phyloP scores from a whole-genome alignment of 352 stramenopile genomes.

The Phytophthora chlamydospora region DNA sequence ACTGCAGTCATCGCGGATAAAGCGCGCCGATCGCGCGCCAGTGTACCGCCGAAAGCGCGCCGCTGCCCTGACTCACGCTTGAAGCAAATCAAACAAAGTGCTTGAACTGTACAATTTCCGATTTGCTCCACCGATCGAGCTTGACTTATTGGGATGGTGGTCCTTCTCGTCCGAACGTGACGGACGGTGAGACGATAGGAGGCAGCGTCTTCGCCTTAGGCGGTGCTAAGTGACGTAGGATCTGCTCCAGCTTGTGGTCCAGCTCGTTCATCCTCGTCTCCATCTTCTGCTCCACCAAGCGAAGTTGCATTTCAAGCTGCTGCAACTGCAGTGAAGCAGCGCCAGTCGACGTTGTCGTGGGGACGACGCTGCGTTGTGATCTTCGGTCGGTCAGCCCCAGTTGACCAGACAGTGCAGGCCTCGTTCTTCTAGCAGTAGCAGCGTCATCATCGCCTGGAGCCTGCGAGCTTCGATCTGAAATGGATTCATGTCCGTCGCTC shows the following conservation, averaged over 20 bases:
- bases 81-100: no score
- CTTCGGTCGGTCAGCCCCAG: conserved; percentile 21
- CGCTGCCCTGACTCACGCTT: conserved; percentile 4
- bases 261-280: conserved; percentile 31
- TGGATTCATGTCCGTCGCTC: not conserved
- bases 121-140: not conserved
- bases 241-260: conserved; percentile 40
- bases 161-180: conserved; percentile 16
- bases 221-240: conserved; percentile 27
- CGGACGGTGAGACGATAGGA: conserved; percentile 6
- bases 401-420: no score
- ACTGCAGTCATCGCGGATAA: conserved; percentile 26
- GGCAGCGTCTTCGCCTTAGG: conserved; percentile 7
- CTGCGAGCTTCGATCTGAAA: not conserved
- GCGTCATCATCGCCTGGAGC: not conserved
- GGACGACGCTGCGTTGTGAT: conserved; percentile 11
- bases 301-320: conserved; percentile 30
- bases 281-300: conserved; percentile 39
- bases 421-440: not conserved
- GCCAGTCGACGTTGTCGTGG: not conserved
- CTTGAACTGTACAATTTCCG: not conserved
- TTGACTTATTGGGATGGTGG: conserved; percentile 3
- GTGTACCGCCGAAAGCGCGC: conserved; percentile 2
- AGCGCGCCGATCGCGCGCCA: not conserved
- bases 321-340: conserved; percentile 20